Evolutionary conservation across 345 rosid species (phyloP), one percentile per base, ranked within the genome.

Genomic region (Brassica cretica): DNA sequence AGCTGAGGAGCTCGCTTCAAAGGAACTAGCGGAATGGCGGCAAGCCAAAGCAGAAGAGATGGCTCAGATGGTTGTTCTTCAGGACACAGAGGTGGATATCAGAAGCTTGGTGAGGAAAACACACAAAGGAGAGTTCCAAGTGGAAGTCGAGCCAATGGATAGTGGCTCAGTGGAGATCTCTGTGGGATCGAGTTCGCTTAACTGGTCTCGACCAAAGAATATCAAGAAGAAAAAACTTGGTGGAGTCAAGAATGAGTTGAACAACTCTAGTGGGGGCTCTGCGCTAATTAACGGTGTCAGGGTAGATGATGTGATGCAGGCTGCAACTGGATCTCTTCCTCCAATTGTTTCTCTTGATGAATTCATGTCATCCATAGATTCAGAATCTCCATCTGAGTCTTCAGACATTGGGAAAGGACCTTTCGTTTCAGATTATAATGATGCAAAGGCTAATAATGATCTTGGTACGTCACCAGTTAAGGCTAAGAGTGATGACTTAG

Each of bases 1-100:
- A 37, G 92, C 97, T 0, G 97, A 94, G 88, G 97, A 92, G 49
- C 92, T 94, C 77, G 98, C 98, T 60, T 94, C 98, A n/a, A 80
- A 89, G 86, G 97, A 94, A 84, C 87, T 94, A 61, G 89, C 98
- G 0, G 75, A 92, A 56, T 94, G 98, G 98, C 89, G 98, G 25
- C 90, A 88, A 81, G 98, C 97, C 3, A 92, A 94, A 82, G 98
- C 95, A 0, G 93, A 94, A 72, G 91, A 92, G 82, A 80, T 94
- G 83, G 98, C 98, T 58, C 93, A 92, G 46, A 94, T 92, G 94
- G 97, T 92, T 46, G 92, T 94, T 63, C 80, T 94, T 77, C 94
- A 88, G 27, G 97, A 92, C 76, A 71, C 90, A 33, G 88, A 90
- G 65, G 92, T 86, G 60, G 97, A 90, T 73, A 78, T 88, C 19